phyloP scores from a whole-genome alignment of 176 grass and related monocot genomes.

The Aegilops speltoides region DNA sequence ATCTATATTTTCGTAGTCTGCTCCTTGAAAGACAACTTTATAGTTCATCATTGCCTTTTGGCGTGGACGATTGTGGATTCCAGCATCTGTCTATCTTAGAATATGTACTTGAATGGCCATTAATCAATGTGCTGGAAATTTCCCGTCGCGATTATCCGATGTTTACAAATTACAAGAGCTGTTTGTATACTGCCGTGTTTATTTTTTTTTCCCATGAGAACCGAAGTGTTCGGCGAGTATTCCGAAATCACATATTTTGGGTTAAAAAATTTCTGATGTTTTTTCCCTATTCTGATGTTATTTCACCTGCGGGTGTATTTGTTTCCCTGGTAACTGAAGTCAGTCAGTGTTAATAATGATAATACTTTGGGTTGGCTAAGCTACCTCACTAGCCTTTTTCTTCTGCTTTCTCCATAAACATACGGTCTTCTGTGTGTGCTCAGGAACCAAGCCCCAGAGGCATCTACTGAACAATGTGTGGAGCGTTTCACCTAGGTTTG shows the following conservation, averaged over 20 bases:
- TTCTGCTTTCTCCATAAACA: too few species aligned
- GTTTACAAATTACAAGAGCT: neutral
- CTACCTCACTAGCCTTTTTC: neutral
- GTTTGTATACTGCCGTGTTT: too few species aligned
- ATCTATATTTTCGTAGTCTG: neutral
- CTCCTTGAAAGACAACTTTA: neutral
- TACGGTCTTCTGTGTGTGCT: too few species aligned
- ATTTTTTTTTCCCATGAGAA: neutral
- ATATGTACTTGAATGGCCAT: constrained; percentile 7
- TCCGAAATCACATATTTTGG: too few species aligned
- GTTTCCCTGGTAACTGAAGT: too few species aligned
- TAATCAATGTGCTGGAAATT: constrained; percentile 12
- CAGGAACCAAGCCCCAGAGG: neutral
- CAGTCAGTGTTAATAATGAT: too few species aligned
- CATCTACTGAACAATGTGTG: neutral
- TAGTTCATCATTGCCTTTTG: neutral
- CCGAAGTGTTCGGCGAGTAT: neutral
- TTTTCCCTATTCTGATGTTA: too few species aligned
- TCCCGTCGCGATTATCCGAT: neutral
- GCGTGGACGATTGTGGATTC: neutral
- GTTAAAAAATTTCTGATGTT: too few species aligned
- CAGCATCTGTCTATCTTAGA: constrained; percentile 15
- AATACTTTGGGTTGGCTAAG: too few species aligned
- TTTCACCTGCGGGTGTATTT: too few species aligned
- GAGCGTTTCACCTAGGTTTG: neutral